Conservation (phyloP, 495 filamentous ascomycete genomes). For the Daldinia grandis region DNA sequence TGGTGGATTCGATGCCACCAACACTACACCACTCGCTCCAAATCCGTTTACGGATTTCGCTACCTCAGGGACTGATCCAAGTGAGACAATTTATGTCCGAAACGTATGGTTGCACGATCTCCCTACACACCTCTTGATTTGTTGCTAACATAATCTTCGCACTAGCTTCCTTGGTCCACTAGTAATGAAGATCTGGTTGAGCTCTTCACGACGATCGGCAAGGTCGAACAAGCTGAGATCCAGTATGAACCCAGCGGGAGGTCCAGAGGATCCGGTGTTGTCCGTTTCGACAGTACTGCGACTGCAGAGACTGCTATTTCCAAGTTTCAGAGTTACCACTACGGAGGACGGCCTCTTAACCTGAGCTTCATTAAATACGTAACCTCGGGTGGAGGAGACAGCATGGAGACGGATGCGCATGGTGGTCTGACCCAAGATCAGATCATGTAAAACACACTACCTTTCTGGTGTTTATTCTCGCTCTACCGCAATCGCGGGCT, state of each 20-base stretch:
- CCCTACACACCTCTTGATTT: not conserved
- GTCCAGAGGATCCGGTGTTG: constrained; percentile 93
- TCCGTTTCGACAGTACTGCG: constrained; percentile 83
- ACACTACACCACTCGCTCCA: constrained; percentile 60
- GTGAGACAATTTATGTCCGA: constrained; percentile 89
- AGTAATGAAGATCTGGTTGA: constrained; percentile 97
- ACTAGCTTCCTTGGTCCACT: constrained; percentile 95
- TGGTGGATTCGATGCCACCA: constrained; percentile 52
- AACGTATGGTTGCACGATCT: constrained; percentile 73
- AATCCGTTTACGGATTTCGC: constrained; percentile 97
- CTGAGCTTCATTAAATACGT: constrained; percentile 92
- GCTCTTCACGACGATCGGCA: constrained; percentile 96
- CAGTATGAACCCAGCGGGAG: constrained; percentile 97
- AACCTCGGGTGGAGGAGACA: constrained; percentile 70
- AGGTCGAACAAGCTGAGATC: constrained; percentile 97
- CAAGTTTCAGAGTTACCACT: constrained; percentile 97
- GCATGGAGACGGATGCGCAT: constrained; percentile 84
- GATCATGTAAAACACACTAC: constrained; percentile 74
- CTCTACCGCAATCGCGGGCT: not conserved
- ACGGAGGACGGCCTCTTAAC: constrained; percentile 92
- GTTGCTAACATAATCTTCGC: constrained; percentile 38
- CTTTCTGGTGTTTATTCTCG: not conserved
- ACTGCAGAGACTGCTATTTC: constrained; percentile 93
- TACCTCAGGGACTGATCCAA: constrained; percentile 84
- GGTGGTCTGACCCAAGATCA: constrained; percentile 89